Percentiles rank a stretch among this genome's conserved stretches.
phyloP scores from a whole-genome alignment of 176 grass and related monocot genomes.

The Carex parvula region DNA sequence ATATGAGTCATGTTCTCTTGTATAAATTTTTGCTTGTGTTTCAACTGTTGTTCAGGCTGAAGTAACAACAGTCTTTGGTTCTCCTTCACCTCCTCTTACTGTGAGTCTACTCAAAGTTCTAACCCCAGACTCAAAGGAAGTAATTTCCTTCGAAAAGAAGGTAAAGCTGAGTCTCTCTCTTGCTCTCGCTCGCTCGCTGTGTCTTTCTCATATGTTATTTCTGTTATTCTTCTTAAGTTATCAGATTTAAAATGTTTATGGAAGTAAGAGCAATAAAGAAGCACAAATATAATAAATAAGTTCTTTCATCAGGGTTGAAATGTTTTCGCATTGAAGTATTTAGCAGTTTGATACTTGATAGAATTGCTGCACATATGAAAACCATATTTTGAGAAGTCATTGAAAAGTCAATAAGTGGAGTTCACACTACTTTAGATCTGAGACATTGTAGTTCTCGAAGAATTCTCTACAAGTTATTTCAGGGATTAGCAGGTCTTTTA shows the following conservation, averaged over 20 bases:
- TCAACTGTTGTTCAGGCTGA: slow-evolving; percentile 60
- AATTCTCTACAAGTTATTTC: neutral
- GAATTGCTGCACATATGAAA: neutral
- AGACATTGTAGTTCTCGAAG: neutral
- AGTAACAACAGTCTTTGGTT: slow-evolving; percentile 91
- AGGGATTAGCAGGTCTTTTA: neutral
- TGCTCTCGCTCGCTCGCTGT: neutral
- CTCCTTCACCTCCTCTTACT: slow-evolving; percentile 62
- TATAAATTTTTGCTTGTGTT: slow-evolving; percentile 10
- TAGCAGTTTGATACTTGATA: neutral
- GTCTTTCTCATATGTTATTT: slow-evolving; percentile 5
- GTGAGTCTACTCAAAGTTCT: slow-evolving; percentile 67
- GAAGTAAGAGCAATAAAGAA: neutral
- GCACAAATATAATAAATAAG: neutral
- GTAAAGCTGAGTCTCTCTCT: slow-evolving; percentile 14
- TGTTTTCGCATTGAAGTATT: neutral
- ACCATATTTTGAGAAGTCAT: neutral
- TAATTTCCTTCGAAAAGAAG: slow-evolving; percentile 38
- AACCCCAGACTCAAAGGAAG: slow-evolving; percentile 58
- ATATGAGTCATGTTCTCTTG: neutral
- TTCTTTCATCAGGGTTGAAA: neutral
- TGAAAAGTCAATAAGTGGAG: neutral
- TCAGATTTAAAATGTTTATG: neutral
- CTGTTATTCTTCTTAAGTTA: neutral
- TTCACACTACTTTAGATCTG: neutral